phyloP scores from a whole-genome alignment of 352 stramenopile species.

The Pythium myriotylum region DNA sequence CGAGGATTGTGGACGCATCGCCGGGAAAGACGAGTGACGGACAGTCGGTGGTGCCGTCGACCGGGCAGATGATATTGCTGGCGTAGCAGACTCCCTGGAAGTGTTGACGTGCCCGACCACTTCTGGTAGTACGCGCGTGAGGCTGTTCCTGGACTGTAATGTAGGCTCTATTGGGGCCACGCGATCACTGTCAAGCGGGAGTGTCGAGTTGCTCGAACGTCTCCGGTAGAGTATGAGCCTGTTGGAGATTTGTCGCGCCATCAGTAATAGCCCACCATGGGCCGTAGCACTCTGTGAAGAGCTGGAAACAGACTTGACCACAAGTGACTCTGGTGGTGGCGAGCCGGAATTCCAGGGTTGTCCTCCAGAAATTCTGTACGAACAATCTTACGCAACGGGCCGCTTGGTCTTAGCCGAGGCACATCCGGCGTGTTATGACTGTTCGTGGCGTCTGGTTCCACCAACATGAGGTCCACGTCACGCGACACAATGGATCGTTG shows the following conservation, averaged over 20 bases:
- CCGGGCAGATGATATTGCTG: not conserved
- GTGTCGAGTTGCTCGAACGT: conserved; percentile 4
- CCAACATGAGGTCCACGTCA: not conserved
- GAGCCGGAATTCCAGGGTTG: not conserved
- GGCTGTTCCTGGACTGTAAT: not conserved
- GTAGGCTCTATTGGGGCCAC: not conserved
- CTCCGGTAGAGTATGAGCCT: not conserved
- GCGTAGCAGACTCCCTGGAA: not conserved
- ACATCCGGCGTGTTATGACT: not conserved
- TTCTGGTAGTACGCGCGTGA: conserved; percentile 4
- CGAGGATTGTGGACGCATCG: too few species aligned
- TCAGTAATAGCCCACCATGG: not conserved
- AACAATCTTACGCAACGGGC: not conserved
- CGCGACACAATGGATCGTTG: not conserved
- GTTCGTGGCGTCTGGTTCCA: not conserved
- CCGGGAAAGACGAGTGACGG: not conserved
- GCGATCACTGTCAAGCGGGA: not conserved
- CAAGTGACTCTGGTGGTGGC: not conserved
- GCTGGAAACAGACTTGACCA: conserved; percentile 8
- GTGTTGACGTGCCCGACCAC: not conserved
- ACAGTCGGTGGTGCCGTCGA: not conserved
- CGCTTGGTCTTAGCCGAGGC: not conserved
- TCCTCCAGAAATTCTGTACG: not conserved
- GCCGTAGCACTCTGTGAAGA: not conserved
- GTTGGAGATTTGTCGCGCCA: not conserved